Conservation (phyloP, 495 filamentous ascomycete species). For the Apodospora peruviana region DNA sequence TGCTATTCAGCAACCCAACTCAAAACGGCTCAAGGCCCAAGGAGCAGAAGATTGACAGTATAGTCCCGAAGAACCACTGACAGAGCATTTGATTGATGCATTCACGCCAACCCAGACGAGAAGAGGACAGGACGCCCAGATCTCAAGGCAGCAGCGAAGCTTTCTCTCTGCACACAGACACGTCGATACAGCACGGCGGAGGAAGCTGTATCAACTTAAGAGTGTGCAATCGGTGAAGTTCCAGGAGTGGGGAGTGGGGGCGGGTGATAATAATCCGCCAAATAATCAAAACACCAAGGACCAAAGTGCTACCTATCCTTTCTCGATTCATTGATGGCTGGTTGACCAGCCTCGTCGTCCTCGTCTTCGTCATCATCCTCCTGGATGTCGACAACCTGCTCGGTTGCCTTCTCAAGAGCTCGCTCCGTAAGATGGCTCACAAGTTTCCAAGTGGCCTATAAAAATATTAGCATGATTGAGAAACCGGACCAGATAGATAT, state of each 20-base stretch:
- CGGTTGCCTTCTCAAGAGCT: constrained; percentile 68
- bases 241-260: background rate
- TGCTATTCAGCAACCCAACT: background rate
- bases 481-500: background rate
- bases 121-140: constrained; percentile 38
- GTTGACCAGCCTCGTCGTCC: constrained; percentile 40
- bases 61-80: constrained; percentile 11
- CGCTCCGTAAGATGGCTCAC: constrained; percentile 65
- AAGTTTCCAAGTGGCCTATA: constrained; percentile 71
- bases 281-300: too few relatives aligned
- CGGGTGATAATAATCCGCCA: background rate
- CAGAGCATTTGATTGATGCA: constrained; percentile 15
- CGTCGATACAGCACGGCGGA: constrained; percentile 76
- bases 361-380: constrained; percentile 68
- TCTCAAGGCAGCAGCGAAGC: constrained; percentile 31
- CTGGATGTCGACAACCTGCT: constrained; percentile 76
- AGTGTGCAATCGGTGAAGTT: constrained; percentile 55
- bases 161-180: constrained; percentile 92
- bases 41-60: constrained; percentile 9
- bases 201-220: constrained; percentile 83
- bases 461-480: constrained; percentile 15
- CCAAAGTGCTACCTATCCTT: constrained; percentile 23
- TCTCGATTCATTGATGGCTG: constrained; percentile 15
- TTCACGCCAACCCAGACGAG: constrained; percentile 13
- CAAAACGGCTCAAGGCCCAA: background rate